A percentile compares a stretch with the other conserved stretches of the same genome.
Conservation (phyloP, 768 basidiomycete species). For the Gelatoporia subvermispora region DNA sequence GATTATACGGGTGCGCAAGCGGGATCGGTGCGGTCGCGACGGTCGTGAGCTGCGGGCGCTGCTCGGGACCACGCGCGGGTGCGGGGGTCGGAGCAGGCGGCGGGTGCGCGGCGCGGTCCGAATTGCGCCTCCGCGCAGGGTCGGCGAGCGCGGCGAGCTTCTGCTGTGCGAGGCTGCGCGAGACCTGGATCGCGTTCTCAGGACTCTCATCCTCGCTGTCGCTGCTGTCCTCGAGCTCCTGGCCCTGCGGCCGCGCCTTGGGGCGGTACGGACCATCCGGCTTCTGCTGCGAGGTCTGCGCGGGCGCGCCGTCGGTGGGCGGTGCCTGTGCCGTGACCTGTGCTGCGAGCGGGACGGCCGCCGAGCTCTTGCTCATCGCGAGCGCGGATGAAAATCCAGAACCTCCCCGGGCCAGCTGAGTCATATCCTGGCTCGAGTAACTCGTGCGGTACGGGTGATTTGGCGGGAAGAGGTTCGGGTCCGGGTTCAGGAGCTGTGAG, state of each 20-base stretch:
- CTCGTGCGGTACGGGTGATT: constrained; percentile 56
- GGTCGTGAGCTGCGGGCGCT: constrained; percentile 25
- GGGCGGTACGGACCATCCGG: constrained; percentile 46
- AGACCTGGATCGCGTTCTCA: constrained; percentile 49
- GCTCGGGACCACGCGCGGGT: constrained; percentile 4
- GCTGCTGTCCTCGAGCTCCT: constrained; percentile 62
- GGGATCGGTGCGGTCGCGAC: constrained; percentile 51
- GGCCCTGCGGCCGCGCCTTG: constrained; percentile 58
- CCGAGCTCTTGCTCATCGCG: constrained; percentile 50
- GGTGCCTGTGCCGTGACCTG: constrained; percentile 36
- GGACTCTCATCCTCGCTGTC: constrained; percentile 48
- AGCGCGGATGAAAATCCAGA: constrained; percentile 21
- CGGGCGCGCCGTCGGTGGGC: constrained; percentile 19
- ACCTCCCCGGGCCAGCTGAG: constrained; percentile 17
- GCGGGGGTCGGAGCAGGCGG: too few species aligned
- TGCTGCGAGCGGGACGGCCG: constrained; percentile 54
- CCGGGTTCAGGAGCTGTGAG: constrained; percentile 68
- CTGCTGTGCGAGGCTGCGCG: constrained; percentile 66
- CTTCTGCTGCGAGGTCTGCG: neutral
- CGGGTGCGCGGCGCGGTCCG: constrained; percentile 25
- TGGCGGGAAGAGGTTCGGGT: constrained; percentile 53
- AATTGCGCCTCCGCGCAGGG: constrained; percentile 33
- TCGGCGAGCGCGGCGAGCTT: constrained; percentile 53
- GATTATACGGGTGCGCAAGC: constrained; percentile 63
- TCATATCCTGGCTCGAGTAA: constrained; percentile 46